Evolutionary conservation across 495 filamentous ascomycete genomes (phyloP).

Genomic region (Amorphotheca resinae): DNA sequence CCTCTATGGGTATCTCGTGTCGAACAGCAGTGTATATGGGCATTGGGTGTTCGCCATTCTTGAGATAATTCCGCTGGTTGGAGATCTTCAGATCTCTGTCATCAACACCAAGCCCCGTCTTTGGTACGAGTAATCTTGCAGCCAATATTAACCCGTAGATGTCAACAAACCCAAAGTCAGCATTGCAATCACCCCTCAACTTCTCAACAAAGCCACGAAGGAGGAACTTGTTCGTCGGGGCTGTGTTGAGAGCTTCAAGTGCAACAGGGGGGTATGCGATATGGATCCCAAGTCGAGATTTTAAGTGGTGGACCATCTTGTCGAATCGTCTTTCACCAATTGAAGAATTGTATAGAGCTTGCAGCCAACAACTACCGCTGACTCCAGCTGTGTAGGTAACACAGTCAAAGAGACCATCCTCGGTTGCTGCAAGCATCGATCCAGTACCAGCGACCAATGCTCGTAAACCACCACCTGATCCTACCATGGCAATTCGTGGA

Average conservation of each 20-base stretch:
- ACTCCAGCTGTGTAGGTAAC: slow-evolving; percentile 91
- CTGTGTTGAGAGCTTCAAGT: slow-evolving; percentile 58
- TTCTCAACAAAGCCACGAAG: slow-evolving; percentile 83
- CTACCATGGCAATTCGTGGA: slow-evolving; percentile 82
- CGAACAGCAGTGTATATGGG: slow-evolving; percentile 92
- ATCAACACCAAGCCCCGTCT: slow-evolving; percentile 64
- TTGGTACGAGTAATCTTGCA: slow-evolving; percentile 71
- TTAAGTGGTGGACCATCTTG: slow-evolving; percentile 68
- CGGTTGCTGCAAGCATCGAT: slow-evolving; percentile 65
- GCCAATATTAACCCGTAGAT: slow-evolving; percentile 80
- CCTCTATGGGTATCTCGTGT: slow-evolving; percentile 77
- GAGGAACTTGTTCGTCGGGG: slow-evolving; percentile 87
- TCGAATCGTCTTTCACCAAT: slow-evolving; percentile 51
- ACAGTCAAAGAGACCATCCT: slow-evolving; percentile 84
- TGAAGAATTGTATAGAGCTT: slow-evolving; percentile 79
- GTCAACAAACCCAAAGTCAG: slow-evolving; percentile 83
- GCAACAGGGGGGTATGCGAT: slow-evolving; percentile 84
- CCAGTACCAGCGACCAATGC: slow-evolving; percentile 83
- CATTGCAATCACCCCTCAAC: slow-evolving; percentile 64
- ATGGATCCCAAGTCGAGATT: slow-evolving; percentile 69
- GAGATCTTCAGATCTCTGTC: slow-evolving; percentile 78
- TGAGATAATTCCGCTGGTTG: slow-evolving; percentile 59
- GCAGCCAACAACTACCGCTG: slow-evolving; percentile 90
- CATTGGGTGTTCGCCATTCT: slow-evolving; percentile 66
- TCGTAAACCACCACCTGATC: slow-evolving; percentile 81